phyloP scores from a whole-genome alignment of 768 basidiomycete species.

The Macrolepiota fuliginosa region DNA sequence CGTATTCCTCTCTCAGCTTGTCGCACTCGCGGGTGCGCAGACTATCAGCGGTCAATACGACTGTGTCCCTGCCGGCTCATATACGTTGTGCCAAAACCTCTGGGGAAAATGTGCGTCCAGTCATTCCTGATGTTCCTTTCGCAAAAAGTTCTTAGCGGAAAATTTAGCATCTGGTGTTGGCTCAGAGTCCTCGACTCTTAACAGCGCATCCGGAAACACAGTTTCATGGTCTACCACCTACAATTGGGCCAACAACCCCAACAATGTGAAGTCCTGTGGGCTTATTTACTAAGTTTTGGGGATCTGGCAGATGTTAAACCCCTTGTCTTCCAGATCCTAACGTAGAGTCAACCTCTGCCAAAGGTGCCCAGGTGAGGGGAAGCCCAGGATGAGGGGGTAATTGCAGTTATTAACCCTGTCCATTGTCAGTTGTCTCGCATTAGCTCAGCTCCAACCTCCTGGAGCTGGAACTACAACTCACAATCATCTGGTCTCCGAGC shows the following conservation, averaged over 20 bases:
- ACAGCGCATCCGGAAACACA: constrained; percentile 32
- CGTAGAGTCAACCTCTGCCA: constrained; percentile 40
- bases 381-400: not conserved
- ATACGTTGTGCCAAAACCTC: constrained; percentile 54
- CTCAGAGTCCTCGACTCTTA: constrained; percentile 45
- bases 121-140: constrained; percentile 11
- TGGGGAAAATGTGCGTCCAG: constrained; percentile 41
- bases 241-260: constrained; percentile 48
- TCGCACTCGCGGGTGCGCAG: not conserved
- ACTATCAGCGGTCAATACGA: constrained; percentile 10
- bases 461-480: constrained; percentile 48
- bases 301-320: not conserved
- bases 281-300: not conserved
- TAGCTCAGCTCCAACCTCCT: constrained; percentile 44
- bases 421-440: constrained; percentile 35
- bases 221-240: constrained; percentile 55
- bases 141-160: constrained; percentile 15
- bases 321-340: constrained; percentile 40
- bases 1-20: not conserved
- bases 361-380: constrained; percentile 42
- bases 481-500: constrained; percentile 46
- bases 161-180: constrained; percentile 38
- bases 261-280: constrained; percentile 58
- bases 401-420: not conserved
- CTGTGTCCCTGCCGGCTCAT: constrained; percentile 29